Evolutionary conservation across 495 filamentous ascomycete genomes (phyloP).

Genomic region (Lasiosphaeria miniovina): DNA sequence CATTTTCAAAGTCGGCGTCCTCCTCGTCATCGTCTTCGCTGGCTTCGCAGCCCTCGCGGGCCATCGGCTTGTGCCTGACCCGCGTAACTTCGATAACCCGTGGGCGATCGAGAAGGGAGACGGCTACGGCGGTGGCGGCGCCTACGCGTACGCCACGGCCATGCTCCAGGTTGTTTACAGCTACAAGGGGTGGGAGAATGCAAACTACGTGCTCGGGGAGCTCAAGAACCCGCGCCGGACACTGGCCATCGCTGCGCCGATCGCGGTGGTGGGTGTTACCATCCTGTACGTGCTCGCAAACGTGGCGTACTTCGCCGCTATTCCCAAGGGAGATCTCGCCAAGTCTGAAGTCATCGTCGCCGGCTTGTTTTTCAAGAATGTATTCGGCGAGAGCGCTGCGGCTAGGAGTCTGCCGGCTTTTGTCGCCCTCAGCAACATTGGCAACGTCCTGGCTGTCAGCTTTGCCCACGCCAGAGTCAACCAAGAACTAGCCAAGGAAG

Average conservation of each 20-base stretch:
- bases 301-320: slow-evolving; percentile 57
- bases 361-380: slow-evolving; percentile 47
- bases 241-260: slow-evolving; percentile 57
- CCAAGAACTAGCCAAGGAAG: slow-evolving; percentile 66
- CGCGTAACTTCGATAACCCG: slow-evolving; percentile 29
- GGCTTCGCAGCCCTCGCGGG: slow-evolving; percentile 51
- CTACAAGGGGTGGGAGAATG: slow-evolving; percentile 49
- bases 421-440: slow-evolving; percentile 61
- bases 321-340: slow-evolving; percentile 49
- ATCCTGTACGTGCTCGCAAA: slow-evolving; percentile 63
- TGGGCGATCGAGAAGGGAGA: slow-evolving; percentile 39
- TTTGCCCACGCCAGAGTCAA: slow-evolving; percentile 61
- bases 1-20: slow-evolving; percentile 61
- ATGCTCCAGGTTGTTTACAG: slow-evolving; percentile 50
- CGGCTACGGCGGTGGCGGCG: slow-evolving; percentile 40
- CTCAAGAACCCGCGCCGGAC: slow-evolving; percentile 60
- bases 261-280: slow-evolving; percentile 55
- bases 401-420: slow-evolving; percentile 53
- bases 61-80: slow-evolving; percentile 25
- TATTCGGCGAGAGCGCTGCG: slow-evolving; percentile 40
- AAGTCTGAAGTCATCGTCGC: slow-evolving; percentile 46
- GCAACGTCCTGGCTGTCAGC: slow-evolving; percentile 51
- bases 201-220: slow-evolving; percentile 56
- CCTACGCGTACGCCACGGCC: slow-evolving; percentile 44
- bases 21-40: slow-evolving; percentile 59